These are phyloP conservation scores for Magnolia officinalis DNA, from an alignment of 164 flowering plant species.

Conservation along the genomic window DNA sequence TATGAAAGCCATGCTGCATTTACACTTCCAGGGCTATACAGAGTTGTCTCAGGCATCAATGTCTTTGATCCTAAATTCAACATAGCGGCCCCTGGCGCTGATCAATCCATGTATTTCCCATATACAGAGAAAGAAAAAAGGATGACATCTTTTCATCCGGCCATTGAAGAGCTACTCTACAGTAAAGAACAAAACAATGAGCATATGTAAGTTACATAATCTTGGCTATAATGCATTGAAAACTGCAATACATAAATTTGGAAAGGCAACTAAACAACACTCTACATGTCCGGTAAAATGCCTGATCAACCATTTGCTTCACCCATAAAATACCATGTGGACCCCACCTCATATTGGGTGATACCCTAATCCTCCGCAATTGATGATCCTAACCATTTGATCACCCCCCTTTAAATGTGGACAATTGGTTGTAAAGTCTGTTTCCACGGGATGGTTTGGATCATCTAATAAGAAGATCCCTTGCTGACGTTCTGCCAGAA, in stretches of 20 bases:
- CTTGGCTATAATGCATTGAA: not conserved
- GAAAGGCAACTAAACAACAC: not conserved
- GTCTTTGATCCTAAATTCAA: conserved; percentile 96
- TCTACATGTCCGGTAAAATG: not conserved
- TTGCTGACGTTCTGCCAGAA: no score
- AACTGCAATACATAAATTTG: not conserved
- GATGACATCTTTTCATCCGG: conserved; percentile 56
- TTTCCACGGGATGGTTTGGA: no score
- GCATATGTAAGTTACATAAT: conserved; percentile 61
- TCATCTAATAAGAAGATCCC: no score
- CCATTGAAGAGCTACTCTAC: conserved; percentile 80
- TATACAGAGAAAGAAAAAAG: conserved; percentile 57
- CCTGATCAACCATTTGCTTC: no score
- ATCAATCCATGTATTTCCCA: conserved; percentile 86
- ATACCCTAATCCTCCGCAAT: no score
- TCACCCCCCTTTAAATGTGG: no score
- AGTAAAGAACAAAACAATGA: conserved; percentile 59
- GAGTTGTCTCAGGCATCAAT: conserved; percentile 85
- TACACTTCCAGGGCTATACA: conserved; percentile 82
- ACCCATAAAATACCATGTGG: no score
- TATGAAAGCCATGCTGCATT: conserved; percentile 84
- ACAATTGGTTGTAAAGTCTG: no score
- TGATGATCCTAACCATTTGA: no score
- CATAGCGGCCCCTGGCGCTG: conserved; percentile 96
- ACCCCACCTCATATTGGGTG: no score